Conservation (phyloP, 768 basidiomycete genomes). For the Gymnopilus dilepis region DNA sequence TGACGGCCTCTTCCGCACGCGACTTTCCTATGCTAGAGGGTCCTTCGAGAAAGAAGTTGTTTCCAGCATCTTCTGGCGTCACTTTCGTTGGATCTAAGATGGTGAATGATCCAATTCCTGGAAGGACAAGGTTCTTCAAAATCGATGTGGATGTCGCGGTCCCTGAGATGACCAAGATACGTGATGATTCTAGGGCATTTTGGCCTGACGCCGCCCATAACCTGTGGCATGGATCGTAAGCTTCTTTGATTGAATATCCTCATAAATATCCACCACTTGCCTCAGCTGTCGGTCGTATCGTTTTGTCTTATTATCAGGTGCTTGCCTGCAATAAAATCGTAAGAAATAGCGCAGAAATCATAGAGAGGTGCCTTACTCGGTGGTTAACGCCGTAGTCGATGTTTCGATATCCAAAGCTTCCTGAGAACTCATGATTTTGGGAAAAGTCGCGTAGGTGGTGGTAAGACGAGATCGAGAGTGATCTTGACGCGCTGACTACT, state of each 20-base stretch:
- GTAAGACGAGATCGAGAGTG: neutral
- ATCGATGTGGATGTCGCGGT: constrained; percentile 87
- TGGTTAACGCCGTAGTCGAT: constrained; percentile 32
- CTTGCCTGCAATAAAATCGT: constrained; percentile 42
- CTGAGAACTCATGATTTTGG: neutral
- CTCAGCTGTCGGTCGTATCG: constrained; percentile 95
- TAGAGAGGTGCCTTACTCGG: constrained; percentile 29
- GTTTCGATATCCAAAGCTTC: constrained; percentile 28
- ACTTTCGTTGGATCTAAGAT: constrained; percentile 74
- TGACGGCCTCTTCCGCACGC: constrained; percentile 80
- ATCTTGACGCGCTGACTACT: neutral
- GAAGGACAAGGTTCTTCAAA: constrained; percentile 96
- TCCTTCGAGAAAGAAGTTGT: constrained; percentile 94
- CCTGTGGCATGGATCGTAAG: constrained; percentile 39
- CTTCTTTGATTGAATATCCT: neutral
- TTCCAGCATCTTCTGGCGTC: constrained; percentile 81
- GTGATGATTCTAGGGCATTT: constrained; percentile 81
- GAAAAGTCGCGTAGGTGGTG: constrained; percentile 4
- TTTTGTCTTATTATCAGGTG: constrained; percentile 86
- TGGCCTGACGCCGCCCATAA: constrained; percentile 96
- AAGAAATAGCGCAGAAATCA: neutral
- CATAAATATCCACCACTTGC: constrained; percentile 43
- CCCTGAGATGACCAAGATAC: constrained; percentile 80
- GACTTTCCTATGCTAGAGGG: constrained; percentile 76
- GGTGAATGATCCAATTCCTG: constrained; percentile 95